phyloP scores from a whole-genome alignment of 495 filamentous ascomycete species.

The Cladorrhinum samala region DNA sequence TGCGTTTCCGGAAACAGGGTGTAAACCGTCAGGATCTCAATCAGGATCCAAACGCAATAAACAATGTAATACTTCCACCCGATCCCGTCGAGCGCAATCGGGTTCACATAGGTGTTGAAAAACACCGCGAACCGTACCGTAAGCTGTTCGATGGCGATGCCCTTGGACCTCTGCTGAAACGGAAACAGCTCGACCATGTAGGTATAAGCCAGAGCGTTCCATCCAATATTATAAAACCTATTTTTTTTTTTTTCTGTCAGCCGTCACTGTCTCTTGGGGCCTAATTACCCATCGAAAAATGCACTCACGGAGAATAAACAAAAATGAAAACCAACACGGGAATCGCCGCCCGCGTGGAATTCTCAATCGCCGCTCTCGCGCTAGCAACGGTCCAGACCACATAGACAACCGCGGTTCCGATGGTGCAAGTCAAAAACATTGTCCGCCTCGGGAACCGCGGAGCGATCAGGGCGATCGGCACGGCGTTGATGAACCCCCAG shows the following conservation, averaged over 20 bases:
- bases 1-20: constrained; percentile 57
- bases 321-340: constrained; percentile 57
- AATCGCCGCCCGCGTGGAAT: constrained; percentile 38
- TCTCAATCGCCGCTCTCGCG: constrained; percentile 39
- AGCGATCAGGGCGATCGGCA: constrained; percentile 44
- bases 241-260: background rate
- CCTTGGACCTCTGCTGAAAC: constrained; percentile 50
- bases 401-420: constrained; percentile 45
- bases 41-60: constrained; percentile 53
- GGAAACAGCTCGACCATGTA: constrained; percentile 57
- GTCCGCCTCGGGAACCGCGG: constrained; percentile 43
- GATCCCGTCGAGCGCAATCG: constrained; percentile 51
- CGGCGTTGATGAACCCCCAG: constrained; percentile 49
- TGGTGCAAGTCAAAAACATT: constrained; percentile 50
- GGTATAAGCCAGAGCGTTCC: constrained; percentile 55
- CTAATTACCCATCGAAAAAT: background rate
- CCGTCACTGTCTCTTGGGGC: background rate
- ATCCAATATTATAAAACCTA: constrained; percentile 55
- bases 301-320: constrained; percentile 43
- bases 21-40: constrained; percentile 52
- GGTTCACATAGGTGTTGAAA: constrained; percentile 58
- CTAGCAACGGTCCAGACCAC: constrained; percentile 51
- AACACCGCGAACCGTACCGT: constrained; percentile 46
- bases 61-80: constrained; percentile 59
- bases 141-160: constrained; percentile 54